Conservation (phyloP, 1,284 basidiomycete species). For the Vanrija pseudolonga region DNA sequence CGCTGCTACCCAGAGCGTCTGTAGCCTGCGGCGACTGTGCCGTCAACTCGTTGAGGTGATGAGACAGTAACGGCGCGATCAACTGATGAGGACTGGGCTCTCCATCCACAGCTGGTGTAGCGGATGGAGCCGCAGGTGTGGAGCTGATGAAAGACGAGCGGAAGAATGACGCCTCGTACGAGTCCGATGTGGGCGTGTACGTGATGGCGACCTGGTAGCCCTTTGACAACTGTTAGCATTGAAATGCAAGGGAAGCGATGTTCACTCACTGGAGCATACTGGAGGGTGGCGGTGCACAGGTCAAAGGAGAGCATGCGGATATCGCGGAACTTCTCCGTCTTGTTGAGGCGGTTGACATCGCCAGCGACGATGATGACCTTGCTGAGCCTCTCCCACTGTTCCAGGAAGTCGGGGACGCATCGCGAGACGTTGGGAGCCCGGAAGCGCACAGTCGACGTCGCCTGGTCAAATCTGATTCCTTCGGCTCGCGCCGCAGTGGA, state of each 20-base stretch:
- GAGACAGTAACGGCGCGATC: slow-evolving; percentile 32
- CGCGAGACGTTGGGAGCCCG: slow-evolving; percentile 76
- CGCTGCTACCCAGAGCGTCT: slow-evolving; percentile 11
- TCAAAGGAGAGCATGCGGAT: slow-evolving; percentile 78
- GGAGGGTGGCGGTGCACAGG: slow-evolving; percentile 81
- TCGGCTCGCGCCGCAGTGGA: slow-evolving; percentile 46
- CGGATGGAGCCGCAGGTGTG: not conserved
- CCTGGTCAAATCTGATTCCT: slow-evolving; percentile 75
- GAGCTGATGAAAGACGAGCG: not conserved
- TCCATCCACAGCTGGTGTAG: not conserved
- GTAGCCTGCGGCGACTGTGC: not conserved
- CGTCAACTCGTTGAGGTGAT: slow-evolving; percentile 38
- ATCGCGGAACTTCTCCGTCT: slow-evolving; percentile 64
- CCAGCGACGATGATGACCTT: slow-evolving; percentile 89
- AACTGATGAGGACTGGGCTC: slow-evolving; percentile 33
- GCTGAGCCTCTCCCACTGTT: slow-evolving; percentile 84
- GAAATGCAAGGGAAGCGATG: too few relatives aligned
- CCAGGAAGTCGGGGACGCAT: slow-evolving; percentile 80
- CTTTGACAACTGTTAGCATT: too few relatives aligned
- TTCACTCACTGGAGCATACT: slow-evolving; percentile 59
- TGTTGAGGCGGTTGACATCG: slow-evolving; percentile 79
- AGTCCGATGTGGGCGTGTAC: slow-evolving; percentile 39
- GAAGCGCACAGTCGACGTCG: slow-evolving; percentile 78
- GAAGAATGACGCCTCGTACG: slow-evolving; percentile 41
- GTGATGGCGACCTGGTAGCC: slow-evolving; percentile 43